Evolutionary conservation across 2,329 filamentous ascomycete species (phyloP).

Genomic region (Apiospora sp.): DNA sequence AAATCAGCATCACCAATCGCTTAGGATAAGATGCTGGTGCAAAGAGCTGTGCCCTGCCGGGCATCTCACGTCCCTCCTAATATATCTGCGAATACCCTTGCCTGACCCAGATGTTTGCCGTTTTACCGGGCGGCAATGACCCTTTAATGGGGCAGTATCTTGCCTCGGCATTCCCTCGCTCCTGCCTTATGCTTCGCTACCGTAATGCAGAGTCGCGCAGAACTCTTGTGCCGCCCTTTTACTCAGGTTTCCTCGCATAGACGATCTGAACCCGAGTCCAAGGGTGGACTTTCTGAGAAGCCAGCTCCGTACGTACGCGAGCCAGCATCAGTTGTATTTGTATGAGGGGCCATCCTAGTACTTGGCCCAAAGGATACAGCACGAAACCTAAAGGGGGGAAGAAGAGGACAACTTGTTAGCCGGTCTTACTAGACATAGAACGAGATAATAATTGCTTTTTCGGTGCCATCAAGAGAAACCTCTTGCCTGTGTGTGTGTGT

Average conservation of each 20-base stretch:
- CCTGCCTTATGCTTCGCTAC: background rate
- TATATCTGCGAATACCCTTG: background rate
- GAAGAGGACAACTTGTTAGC: background rate
- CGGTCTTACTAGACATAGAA: background rate
- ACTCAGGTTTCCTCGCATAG: slow-evolving; percentile 22
- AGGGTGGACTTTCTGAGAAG: slow-evolving; percentile 9
- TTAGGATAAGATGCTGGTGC: background rate
- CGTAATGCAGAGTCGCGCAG: background rate
- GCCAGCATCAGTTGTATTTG: slow-evolving; percentile 24
- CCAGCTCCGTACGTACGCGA: slow-evolving; percentile 15
- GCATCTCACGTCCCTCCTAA: background rate
- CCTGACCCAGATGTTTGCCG: background rate
- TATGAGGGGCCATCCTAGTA: slow-evolving; percentile 23
- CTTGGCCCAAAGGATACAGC: slow-evolving; percentile 14
- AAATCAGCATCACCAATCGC: background rate
- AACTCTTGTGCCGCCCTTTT: background rate
- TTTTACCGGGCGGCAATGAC: background rate
- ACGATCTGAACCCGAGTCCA: slow-evolving; percentile 20
- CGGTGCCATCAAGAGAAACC: background rate
- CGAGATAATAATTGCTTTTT: background rate
- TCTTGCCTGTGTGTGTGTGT: too few relatives aligned
- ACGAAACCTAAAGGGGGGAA: background rate
- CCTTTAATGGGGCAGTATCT: background rate
- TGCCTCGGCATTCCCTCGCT: background rate
- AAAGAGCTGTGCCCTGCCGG: background rate